These are phyloP conservation scores for Tetracentron sinense DNA, from an alignment of 164 flowering plant species.

Conservation along the genomic window DNA sequence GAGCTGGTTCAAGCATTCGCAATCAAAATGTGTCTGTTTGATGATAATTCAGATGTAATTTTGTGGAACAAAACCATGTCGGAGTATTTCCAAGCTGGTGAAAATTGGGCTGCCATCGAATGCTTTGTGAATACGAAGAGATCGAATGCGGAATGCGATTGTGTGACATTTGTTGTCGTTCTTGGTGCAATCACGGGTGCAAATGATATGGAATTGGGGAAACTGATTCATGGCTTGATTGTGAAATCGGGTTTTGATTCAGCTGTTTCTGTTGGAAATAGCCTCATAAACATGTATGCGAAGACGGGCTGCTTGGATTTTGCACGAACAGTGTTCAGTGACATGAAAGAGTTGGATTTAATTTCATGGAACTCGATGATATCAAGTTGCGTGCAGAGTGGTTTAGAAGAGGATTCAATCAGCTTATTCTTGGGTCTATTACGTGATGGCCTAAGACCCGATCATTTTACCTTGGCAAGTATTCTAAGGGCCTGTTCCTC, in stretches of 20 bases:
- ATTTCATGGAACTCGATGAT: constrained; percentile 65
- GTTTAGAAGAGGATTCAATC: constrained; percentile 30
- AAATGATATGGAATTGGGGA: constrained; percentile 30
- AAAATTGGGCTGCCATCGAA: constrained; percentile 24
- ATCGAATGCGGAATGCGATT: constrained; percentile 28
- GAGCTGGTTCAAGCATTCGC: constrained; percentile 45
- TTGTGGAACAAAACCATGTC: constrained; percentile 46
- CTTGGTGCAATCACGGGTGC: constrained; percentile 30
- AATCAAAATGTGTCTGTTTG: constrained; percentile 24
- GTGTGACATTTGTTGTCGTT: constrained; percentile 35
- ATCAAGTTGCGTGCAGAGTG: constrained; percentile 34
- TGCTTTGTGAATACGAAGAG: constrained; percentile 37
- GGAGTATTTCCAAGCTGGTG: constrained; percentile 26
- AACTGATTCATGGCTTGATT: constrained; percentile 38
- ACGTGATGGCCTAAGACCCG: constrained; percentile 32
- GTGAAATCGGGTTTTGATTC: constrained; percentile 36
- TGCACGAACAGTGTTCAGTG: constrained; percentile 30
- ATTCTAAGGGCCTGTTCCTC: constrained; percentile 47
- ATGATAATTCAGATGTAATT: constrained; percentile 24
- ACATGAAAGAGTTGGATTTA: constrained; percentile 41
- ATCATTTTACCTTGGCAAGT: constrained; percentile 49
- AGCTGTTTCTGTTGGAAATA: constrained; percentile 33
- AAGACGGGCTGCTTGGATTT: constrained; percentile 28
- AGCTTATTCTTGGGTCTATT: constrained; percentile 29
- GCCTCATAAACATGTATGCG: constrained; percentile 52